These are phyloP conservation scores for Carpinus viminea DNA, from an alignment of 306 rosid genomes.

Conservation along the genomic window DNA sequence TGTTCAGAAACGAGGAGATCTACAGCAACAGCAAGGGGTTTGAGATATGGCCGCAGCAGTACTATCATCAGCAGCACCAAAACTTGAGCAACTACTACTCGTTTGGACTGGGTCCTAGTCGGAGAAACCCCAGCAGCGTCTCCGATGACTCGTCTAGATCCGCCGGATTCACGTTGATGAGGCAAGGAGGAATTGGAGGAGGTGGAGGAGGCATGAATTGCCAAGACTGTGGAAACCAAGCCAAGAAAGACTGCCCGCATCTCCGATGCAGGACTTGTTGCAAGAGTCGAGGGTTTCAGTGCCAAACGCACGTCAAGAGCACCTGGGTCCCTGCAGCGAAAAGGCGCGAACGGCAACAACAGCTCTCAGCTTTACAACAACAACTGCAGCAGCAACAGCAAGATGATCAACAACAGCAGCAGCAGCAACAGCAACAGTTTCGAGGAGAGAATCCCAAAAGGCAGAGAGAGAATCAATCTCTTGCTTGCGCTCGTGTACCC, in stretches of 20 bases:
- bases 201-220: slow-evolving; percentile 65
- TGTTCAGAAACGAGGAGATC: slow-evolving; percentile 75
- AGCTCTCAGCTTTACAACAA: slow-evolving; percentile 52
- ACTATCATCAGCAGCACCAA: slow-evolving; percentile 38
- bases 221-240: slow-evolving; percentile 96
- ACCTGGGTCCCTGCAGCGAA: slow-evolving; percentile 98
- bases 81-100: slow-evolving; percentile 55
- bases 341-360: slow-evolving; percentile 88
- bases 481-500: slow-evolving; percentile 64
- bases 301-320: slow-evolving; percentile 93
- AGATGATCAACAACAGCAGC: slow-evolving; percentile 22
- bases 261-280: slow-evolving; percentile 92
- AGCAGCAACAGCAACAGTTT: slow-evolving; percentile 23
- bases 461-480: slow-evolving; percentile 57
- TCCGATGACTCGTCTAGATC: slow-evolving; percentile 60
- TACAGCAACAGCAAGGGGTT: slow-evolving; percentile 59
- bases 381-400: slow-evolving; percentile 40
- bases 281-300: slow-evolving; percentile 92
- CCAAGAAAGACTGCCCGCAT: slow-evolving; percentile 86
- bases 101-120: slow-evolving; percentile 72
- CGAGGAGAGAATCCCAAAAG: slow-evolving; percentile 53
- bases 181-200: slow-evolving; percentile 46
- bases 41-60: slow-evolving; percentile 81
- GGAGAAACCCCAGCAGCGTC: slow-evolving; percentile 41
- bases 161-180: slow-evolving; percentile 67